These are phyloP conservation scores for Scheffersomyces titani DNA, from an alignment of 1,139 yeast genomes.

Conservation along the genomic window DNA sequence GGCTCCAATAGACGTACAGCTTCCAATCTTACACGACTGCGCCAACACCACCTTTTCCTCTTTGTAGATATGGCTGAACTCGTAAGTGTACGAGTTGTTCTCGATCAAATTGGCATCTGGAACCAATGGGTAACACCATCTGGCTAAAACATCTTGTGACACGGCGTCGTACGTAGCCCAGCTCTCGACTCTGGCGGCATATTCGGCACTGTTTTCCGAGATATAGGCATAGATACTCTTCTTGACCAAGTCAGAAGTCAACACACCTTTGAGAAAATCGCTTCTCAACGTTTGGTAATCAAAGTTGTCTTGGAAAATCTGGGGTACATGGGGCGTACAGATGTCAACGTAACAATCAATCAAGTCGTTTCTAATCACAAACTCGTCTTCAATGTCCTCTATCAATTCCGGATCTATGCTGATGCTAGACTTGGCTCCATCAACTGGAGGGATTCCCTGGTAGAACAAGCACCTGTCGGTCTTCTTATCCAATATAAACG, in stretches of 20 bases:
- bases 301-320: slow-evolving; percentile 91
- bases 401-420: slow-evolving; percentile 82
- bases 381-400: slow-evolving; percentile 70
- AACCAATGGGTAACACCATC: slow-evolving; percentile 91
- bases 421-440: slow-evolving; percentile 49
- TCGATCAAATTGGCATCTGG: slow-evolving; percentile 80
- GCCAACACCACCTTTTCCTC: slow-evolving; percentile 83
- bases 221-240: slow-evolving; percentile 90
- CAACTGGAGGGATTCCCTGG: slow-evolving; percentile 70
- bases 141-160: slow-evolving; percentile 84
- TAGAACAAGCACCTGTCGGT: slow-evolving; percentile 81
- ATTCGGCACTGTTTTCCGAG: slow-evolving; percentile 59
- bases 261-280: slow-evolving; percentile 88
- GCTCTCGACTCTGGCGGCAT: slow-evolving; percentile 92
- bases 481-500: slow-evolving; percentile 74
- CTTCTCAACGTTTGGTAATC: slow-evolving; percentile 85
- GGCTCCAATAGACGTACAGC: slow-evolving; percentile 77
- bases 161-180: slow-evolving; percentile 92
- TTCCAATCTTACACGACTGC: slow-evolving; percentile 82
- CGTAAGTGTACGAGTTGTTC: slow-evolving; percentile 74
- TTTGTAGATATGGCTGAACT: slow-evolving; percentile 83
- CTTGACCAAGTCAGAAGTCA: slow-evolving; percentile 86
- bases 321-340: slow-evolving; percentile 93
- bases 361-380: slow-evolving; percentile 82
- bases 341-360: slow-evolving; percentile 97